Conservation (phyloP, 495 filamentous ascomycete species). For the Neurospora sp. region DNA sequence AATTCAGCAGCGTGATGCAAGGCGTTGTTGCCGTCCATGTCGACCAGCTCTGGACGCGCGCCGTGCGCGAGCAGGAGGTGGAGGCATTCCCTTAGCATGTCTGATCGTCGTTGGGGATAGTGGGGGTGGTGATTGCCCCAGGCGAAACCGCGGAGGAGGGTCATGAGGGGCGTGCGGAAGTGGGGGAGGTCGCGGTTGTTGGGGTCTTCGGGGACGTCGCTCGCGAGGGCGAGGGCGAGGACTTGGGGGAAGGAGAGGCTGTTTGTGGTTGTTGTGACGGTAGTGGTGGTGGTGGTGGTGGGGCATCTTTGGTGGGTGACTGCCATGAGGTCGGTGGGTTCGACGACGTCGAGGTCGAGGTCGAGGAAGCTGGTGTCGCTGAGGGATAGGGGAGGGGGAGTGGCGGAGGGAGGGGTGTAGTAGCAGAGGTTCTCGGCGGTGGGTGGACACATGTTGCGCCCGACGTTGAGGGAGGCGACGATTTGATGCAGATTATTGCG, state of each 20-base stretch:
- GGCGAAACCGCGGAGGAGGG: neutral
- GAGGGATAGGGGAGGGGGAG: neutral
- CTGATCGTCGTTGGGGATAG: neutral
- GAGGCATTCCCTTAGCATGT: neutral
- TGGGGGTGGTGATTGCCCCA: neutral
- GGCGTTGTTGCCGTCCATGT: conserved; percentile 2
- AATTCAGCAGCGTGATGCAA: conserved; percentile 1
- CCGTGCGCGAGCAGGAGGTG: neutral
- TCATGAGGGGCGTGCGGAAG: conserved; percentile 1
- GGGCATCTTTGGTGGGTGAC: neutral
- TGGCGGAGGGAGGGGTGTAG: neutral
- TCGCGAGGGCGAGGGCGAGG: neutral
- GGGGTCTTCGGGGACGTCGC: neutral
- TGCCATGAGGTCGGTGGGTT: neutral
- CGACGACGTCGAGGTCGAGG: neutral
- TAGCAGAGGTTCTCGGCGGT: neutral
- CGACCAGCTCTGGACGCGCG: neutral
- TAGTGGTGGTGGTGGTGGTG: neutral
- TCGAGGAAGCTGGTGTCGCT: neutral
- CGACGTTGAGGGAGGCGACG: neutral
- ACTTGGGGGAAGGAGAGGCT: neutral
- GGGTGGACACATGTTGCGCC: neutral
- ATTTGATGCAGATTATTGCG: neutral
- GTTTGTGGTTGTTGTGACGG: neutral
- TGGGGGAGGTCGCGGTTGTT: neutral